Evolutionary conservation across 805 yeast species (phyloP).

Genomic region (Candida ipomoeae): DNA sequence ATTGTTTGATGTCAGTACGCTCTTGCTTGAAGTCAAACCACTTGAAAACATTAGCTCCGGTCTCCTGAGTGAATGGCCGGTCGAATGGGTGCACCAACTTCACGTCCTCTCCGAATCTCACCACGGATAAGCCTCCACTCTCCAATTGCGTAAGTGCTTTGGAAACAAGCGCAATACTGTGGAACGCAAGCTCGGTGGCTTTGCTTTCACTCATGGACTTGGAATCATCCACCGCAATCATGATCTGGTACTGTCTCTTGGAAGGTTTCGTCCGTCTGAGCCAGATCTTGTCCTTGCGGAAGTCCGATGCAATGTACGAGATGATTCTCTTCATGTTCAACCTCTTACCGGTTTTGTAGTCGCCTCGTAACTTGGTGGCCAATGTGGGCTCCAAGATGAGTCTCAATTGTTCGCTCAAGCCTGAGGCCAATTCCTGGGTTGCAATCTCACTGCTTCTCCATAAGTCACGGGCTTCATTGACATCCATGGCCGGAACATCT

Average conservation of each 20-base stretch:
- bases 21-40: constrained; percentile 90
- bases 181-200: constrained; percentile 87
- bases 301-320: constrained; percentile 95
- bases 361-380: constrained; percentile 94
- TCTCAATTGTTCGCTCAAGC: constrained; percentile 87
- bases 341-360: constrained; percentile 94
- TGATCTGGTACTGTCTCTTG: constrained; percentile 93
- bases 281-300: constrained; percentile 98
- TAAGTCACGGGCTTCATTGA: constrained; percentile 66
- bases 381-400: constrained; percentile 91
- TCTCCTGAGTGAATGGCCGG: constrained; percentile 73
- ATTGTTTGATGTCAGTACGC: constrained; percentile 73
- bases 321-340: constrained; percentile 96
- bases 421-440: constrained; percentile 84
- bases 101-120: constrained; percentile 82
- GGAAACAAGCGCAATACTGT: constrained; percentile 88
- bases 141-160: constrained; percentile 92
- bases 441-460: constrained; percentile 83
- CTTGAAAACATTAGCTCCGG: constrained; percentile 80
- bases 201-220: constrained; percentile 95
- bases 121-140: constrained; percentile 87
- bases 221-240: constrained; percentile 97
- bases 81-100: constrained; percentile 87
- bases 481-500: constrained; percentile 43
- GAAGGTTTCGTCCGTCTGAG: constrained; percentile 95